These are phyloP conservation scores for Hericium coralloides DNA, from an alignment of 768 basidiomycete genomes.

Conservation along the genomic window DNA sequence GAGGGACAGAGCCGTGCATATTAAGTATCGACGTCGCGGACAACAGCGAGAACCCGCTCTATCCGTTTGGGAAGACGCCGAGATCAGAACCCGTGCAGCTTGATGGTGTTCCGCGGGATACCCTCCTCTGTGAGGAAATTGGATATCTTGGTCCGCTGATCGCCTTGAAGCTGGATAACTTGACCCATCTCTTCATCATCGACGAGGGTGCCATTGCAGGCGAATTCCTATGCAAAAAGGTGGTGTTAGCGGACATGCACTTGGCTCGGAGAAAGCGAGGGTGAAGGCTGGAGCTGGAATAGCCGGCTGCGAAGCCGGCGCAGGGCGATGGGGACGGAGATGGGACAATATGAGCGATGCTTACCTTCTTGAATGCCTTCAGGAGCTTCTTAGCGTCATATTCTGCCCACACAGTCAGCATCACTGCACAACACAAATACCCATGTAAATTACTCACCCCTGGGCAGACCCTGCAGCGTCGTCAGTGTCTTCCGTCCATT, in stretches of 20 bases:
- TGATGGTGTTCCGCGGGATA: conserved; percentile 68
- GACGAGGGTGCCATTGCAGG: conserved; percentile 95
- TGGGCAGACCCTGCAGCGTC: conserved; percentile 91
- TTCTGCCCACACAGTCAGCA: conserved; percentile 36
- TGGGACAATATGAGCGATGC: conserved; percentile 1
- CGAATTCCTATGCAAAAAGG: conserved; percentile 64
- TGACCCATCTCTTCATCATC: conserved; percentile 93
- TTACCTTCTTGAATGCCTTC: conserved; percentile 97
- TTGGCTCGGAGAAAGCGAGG: not conserved
- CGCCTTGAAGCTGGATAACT: conserved; percentile 98
- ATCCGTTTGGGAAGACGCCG: not conserved
- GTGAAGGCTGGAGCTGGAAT: not conserved
- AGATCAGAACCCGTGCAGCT: conserved; percentile 78
- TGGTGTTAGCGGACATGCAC: conserved; percentile 5
- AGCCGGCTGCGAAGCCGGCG: not conserved
- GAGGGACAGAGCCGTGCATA: not conserved
- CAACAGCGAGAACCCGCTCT: not conserved
- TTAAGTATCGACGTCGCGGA: not conserved
- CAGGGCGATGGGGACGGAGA: not conserved
- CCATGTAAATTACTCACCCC: conserved; percentile 42
- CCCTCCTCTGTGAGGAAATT: conserved; percentile 82
- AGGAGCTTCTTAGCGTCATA: conserved; percentile 97
- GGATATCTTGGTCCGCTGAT: conserved; percentile 88
- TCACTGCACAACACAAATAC: not conserved
- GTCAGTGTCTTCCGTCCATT: conserved; percentile 99